These are phyloP conservation scores for Naegleria lovaniensis DNA, from an alignment of 208 protist genomes.

Conservation along the genomic window DNA sequence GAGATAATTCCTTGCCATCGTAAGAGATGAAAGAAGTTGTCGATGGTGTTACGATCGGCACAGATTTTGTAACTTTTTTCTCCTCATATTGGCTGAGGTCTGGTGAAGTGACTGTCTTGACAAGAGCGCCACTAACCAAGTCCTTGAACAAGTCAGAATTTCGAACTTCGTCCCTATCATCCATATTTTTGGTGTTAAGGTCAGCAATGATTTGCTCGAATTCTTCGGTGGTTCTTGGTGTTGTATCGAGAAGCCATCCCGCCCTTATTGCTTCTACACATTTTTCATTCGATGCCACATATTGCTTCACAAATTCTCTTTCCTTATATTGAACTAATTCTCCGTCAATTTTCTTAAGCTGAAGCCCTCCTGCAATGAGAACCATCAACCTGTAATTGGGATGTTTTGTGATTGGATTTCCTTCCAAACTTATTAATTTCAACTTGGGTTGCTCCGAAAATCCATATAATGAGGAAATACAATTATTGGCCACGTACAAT, in stretches of 20 bases:
- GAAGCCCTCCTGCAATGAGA: background rate
- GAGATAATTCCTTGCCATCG: no score
- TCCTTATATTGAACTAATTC: background rate
- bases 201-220: background rate
- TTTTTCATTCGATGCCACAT: background rate
- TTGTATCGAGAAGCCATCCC: background rate
- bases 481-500: background rate
- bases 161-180: background rate
- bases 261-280: background rate
- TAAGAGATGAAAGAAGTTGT: background rate
- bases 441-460: background rate
- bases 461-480: background rate
- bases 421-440: background rate
- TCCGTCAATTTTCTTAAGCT: background rate
- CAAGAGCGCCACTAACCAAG: background rate
- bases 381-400: background rate
- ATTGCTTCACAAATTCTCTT: slow-evolving; percentile 4
- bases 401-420: background rate
- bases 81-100: background rate
- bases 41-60: background rate
- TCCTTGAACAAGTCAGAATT: background rate
- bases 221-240: background rate
- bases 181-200: background rate
- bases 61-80: background rate
- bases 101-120: background rate